Evolutionary conservation across 1,284 basidiomycete genomes (phyloP).

Genomic region (Puccinia hordei): DNA sequence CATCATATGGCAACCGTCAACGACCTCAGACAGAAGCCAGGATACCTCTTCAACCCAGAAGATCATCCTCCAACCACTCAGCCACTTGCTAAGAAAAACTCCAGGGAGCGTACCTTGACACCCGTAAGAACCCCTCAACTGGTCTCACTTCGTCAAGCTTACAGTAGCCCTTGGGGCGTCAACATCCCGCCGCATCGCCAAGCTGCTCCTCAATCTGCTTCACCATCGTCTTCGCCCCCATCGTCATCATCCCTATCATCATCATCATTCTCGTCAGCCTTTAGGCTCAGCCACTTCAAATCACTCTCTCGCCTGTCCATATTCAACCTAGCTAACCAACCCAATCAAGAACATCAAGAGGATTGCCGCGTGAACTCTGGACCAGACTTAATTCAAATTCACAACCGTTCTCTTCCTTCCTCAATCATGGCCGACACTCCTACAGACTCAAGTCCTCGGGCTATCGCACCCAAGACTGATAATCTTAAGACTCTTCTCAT

Average conservation of each 20-base stretch:
- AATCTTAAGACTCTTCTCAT: not conserved
- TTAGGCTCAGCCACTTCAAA: constrained; percentile 12
- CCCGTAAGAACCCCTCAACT: not conserved
- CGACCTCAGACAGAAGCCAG: not conserved
- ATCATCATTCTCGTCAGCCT: not conserved
- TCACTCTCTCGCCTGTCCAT: constrained; percentile 4
- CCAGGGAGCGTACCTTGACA: not conserved
- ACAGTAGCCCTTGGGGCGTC: not conserved
- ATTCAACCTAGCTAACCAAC: not conserved
- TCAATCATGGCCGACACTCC: not conserved
- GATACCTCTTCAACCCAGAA: not conserved
- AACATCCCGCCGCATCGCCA: not conserved
- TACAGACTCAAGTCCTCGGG: not conserved
- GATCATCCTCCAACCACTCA: not conserved
- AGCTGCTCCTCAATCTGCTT: not conserved
- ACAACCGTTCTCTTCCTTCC: not conserved
- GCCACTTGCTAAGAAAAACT: not conserved
- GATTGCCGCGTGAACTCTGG: not conserved
- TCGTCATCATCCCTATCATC: constrained; percentile 9
- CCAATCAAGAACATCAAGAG: not conserved
- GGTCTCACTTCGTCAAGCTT: constrained; percentile 11
- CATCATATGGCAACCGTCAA: not conserved
- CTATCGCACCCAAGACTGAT: not conserved
- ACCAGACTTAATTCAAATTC: not conserved
- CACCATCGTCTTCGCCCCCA: not conserved